Percentiles rank a stretch among this genome's conserved stretches.
Evolutionary conservation across 202 grass and related monocot species (phyloP).

Genomic region (Zizania palustris): DNA sequence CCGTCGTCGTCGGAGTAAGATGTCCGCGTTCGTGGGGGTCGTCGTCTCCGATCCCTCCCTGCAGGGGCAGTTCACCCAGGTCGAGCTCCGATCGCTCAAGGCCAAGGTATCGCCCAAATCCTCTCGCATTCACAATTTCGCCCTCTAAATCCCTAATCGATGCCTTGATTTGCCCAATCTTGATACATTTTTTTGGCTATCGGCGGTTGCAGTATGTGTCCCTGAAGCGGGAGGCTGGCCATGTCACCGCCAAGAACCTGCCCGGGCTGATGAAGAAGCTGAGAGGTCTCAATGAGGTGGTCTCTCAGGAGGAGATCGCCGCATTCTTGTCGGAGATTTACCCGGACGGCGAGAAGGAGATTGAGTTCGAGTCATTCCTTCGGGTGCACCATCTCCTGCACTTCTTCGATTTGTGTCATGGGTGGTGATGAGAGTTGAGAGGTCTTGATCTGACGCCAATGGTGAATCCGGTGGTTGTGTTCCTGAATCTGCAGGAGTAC

Average conservation of each 20-base stretch:
- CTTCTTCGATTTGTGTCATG: background rate
- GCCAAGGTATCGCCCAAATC: conserved; percentile 48
- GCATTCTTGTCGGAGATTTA: conserved; percentile 62
- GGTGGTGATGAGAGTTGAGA: background rate
- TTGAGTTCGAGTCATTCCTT: conserved; percentile 92
- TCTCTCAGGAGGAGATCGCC: conserved; percentile 68
- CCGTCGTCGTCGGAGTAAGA: conserved; percentile 10
- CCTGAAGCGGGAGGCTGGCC: conserved; percentile 57
- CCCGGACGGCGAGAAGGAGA: conserved; percentile 66
- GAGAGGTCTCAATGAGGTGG: conserved; percentile 71
- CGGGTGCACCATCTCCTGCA: conserved; percentile 53
- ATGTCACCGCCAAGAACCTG: conserved; percentile 73
- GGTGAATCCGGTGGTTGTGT: background rate
- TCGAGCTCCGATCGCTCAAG: conserved; percentile 92
- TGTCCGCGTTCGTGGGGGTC: conserved; percentile 91
- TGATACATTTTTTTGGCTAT: too few relatives aligned
- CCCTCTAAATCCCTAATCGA: too few relatives aligned
- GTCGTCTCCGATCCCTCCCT: conserved; percentile 95
- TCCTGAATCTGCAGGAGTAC: conserved; percentile 55
- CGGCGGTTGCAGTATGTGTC: conserved; percentile 61
- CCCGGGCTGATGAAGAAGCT: conserved; percentile 79
- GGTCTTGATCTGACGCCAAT: conserved; percentile 16
- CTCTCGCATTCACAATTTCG: too few relatives aligned
- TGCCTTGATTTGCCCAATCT: conserved; percentile 28
- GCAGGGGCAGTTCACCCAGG: conserved; percentile 98